phyloP scores from a whole-genome alignment of 805 yeast species.

The Ogataea trehaloabstinens region DNA sequence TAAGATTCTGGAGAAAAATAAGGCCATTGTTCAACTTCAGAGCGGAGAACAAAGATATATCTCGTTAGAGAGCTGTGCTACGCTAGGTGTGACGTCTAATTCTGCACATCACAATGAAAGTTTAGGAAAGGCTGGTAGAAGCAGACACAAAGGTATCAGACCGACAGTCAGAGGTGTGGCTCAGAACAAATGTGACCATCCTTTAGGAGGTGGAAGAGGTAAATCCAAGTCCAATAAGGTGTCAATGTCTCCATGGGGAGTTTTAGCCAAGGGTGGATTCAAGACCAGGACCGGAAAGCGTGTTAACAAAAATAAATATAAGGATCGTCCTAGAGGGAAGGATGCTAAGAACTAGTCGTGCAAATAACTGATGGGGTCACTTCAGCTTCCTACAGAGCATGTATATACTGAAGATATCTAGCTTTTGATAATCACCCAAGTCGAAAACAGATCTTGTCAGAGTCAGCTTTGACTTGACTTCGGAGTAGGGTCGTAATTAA shows the following conservation, averaged over 20 bases:
- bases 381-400: no score
- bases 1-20: slow-evolving; percentile 65
- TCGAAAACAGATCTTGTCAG: no score
- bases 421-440: no score
- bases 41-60: slow-evolving; percentile 94
- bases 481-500: no score
- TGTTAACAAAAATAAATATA: slow-evolving; percentile 78
- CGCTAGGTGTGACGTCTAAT: slow-evolving; percentile 90
- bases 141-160: slow-evolving; percentile 87
- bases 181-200: slow-evolving; percentile 96
- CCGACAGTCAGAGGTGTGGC: slow-evolving; percentile 98
- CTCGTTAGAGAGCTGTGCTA: slow-evolving; percentile 83
- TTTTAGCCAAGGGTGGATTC: slow-evolving; percentile 83
- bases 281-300: slow-evolving; percentile 92
- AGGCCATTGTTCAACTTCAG: slow-evolving; percentile 78
- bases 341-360: slow-evolving; percentile 21
- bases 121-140: slow-evolving; percentile 96
- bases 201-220: slow-evolving; percentile 99
- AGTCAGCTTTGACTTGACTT: no score
- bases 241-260: slow-evolving; percentile 96
- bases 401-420: no score
- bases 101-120: slow-evolving; percentile 85
- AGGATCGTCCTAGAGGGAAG: slow-evolving; percentile 87
- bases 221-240: slow-evolving; percentile 94
- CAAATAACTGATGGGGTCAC: background rate